phyloP scores from a whole-genome alignment of 345 rosid genomes.

The Corchorus capsularis region DNA sequence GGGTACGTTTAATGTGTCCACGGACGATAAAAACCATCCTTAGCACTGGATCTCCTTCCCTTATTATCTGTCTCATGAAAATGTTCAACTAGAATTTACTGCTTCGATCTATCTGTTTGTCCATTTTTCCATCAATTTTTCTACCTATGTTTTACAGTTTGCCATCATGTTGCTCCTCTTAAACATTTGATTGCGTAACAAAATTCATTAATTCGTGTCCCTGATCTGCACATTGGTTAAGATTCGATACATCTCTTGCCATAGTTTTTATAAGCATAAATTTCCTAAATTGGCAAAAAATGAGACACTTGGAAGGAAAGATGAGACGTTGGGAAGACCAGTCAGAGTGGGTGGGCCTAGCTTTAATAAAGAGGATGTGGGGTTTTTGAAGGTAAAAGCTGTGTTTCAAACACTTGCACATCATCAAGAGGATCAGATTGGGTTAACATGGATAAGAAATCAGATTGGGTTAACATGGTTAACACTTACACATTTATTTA shows the following conservation, averaged over 20 bases:
- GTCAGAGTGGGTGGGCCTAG: neutral
- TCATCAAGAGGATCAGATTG: neutral
- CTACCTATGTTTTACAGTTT: neutral
- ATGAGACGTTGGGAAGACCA: conserved; percentile 19
- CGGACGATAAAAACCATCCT: conserved; percentile 71
- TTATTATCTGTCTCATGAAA: conserved; percentile 53
- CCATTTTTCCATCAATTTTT: neutral
- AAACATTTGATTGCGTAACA: neutral
- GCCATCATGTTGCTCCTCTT: neutral
- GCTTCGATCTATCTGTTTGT: neutral
- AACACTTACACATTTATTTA: conserved; percentile 16
- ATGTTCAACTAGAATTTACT: neutral
- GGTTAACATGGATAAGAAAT: conserved; percentile 2
- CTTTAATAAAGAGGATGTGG: neutral
- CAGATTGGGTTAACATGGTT: no score
- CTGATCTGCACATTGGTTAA: neutral
- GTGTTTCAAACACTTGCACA: neutral
- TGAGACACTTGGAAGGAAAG: neutral
- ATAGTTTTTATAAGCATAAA: neutral
- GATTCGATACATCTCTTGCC: neutral
- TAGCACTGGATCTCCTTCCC: conserved; percentile 94
- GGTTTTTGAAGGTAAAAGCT: no score
- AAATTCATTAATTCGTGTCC: neutral
- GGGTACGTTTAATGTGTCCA: conserved; percentile 62
- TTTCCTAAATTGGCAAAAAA: neutral